Evolutionary conservation across 768 basidiomycete species (phyloP), one percentile per base, ranked within the genome.

Genomic region (Mycena kentingensis): DNA sequence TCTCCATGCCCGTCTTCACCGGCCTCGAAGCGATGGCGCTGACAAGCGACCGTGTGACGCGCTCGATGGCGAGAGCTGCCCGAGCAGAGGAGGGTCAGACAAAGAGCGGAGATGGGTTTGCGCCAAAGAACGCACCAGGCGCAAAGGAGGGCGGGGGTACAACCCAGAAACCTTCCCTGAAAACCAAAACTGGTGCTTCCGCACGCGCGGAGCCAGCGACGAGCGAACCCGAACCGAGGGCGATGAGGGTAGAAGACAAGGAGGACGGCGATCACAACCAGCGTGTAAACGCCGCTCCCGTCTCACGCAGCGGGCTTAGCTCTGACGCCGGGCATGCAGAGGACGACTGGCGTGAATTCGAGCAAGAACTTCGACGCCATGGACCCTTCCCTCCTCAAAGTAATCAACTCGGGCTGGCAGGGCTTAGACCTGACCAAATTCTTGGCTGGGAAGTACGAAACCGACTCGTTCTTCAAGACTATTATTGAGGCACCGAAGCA

Each of bases 101-200:
- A 19, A 22, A 24, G 41, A n/a, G 3, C 15, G 24, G 12, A 26
- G 28, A 26, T 29, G 8, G 41, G 44, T 51, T 51, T 51, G 50
- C 41, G 49, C 25, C 39, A n/a, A 42, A 24, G 7, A 8, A 11
- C 50, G 41, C 29, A 22, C 24, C 12, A 25, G 29, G 4, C 39
- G 41, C 51, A 52, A 52, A 52, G 51, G 51, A 52, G 51, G 51
- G 51, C 51, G 51, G 51, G 42, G 29, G 51, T 41, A 32, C 39
- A 24, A 18, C 18, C 21, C 41, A 43, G 32, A 46, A n/a, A 8
- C 4, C 5, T 25, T 26, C 8, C 26, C 21, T 18, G 18, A 18
- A 12, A 24, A 6, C 26, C 12, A 34, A 10, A 34, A n/a, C 32
- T n/a, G 24, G 29, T 26, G 16, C 34, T 12, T 11, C 16, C 24